Evolutionary conservation across 2,329 filamentous ascomycete genomes (phyloP).

Genomic region (Verticillium zaregamsianum): DNA sequence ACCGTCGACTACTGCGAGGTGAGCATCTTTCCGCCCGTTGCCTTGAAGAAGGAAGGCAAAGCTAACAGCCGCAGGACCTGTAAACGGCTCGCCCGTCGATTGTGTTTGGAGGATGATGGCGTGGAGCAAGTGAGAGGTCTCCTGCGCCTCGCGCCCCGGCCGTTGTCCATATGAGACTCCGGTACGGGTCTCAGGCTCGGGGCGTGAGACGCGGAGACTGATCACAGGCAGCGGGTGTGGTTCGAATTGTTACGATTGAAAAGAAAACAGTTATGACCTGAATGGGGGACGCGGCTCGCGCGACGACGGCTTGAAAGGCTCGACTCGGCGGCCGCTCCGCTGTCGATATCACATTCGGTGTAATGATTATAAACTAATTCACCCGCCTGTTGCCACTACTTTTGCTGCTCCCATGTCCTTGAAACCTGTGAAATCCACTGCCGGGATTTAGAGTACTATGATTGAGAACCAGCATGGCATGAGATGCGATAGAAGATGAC

Average conservation of each 20-base stretch:
- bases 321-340: background rate
- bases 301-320: background rate
- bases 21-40: background rate
- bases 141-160: background rate
- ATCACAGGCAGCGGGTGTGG: background rate
- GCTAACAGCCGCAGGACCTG: conserved; percentile 3
- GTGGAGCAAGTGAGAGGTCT: background rate
- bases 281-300: background rate
- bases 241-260: background rate
- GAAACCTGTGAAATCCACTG: too few species aligned
- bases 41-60: background rate
- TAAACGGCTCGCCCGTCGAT: conserved; percentile 3
- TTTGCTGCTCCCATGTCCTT: background rate
- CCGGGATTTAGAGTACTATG: background rate
- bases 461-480: too few species aligned
- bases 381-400: background rate
- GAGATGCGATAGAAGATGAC: background rate
- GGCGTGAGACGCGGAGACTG: background rate
- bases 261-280: background rate
- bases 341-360: background rate
- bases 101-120: background rate
- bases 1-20: conserved; percentile 36
- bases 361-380: background rate
- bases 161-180: background rate
- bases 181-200: background rate